Evolutionary conservation across 1,284 basidiomycete genomes (phyloP).

Genomic region (Microbotryomycetes sp.): DNA sequence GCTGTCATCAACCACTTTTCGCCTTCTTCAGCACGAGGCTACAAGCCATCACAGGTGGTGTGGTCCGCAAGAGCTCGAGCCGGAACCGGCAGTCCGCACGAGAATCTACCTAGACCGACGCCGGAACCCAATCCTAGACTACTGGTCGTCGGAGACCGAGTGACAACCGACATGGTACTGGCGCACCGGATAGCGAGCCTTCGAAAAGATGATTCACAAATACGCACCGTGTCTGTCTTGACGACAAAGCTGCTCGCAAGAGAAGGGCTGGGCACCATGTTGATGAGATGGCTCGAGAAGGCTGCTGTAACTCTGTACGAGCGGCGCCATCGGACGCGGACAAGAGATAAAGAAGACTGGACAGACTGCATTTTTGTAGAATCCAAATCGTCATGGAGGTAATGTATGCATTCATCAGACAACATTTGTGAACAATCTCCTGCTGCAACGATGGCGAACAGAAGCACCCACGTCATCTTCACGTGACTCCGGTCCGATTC

Average conservation of each 20-base stretch:
- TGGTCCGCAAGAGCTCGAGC: conserved; percentile 23
- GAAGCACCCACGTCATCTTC: too few relatives aligned
- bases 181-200: conserved; percentile 55
- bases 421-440: too few relatives aligned
- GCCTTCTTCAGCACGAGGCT: not conserved
- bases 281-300: conserved; percentile 37
- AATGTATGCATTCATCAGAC: too few relatives aligned
- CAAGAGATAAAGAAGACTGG: not conserved
- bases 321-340: not conserved
- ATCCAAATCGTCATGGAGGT: not conserved
- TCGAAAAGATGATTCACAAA: not conserved
- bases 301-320: conserved; percentile 24
- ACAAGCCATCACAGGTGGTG: conserved; percentile 28
- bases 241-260: conserved; percentile 38
- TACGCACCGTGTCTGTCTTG: conserved; percentile 36
- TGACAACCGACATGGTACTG: conserved; percentile 84
- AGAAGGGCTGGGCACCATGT: conserved; percentile 37
- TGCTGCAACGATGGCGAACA: too few relatives aligned
- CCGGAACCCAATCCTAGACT: conserved; percentile 44
- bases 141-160: conserved; percentile 77
- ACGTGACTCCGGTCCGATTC: too few relatives aligned
- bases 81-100: conserved; percentile 23
- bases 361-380: not conserved
- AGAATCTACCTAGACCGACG: conserved; percentile 33
- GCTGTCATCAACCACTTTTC: conserved; percentile 58